phyloP scores from a whole-genome alignment of 257 asterid species.

The Penstemon barbatus region DNA sequence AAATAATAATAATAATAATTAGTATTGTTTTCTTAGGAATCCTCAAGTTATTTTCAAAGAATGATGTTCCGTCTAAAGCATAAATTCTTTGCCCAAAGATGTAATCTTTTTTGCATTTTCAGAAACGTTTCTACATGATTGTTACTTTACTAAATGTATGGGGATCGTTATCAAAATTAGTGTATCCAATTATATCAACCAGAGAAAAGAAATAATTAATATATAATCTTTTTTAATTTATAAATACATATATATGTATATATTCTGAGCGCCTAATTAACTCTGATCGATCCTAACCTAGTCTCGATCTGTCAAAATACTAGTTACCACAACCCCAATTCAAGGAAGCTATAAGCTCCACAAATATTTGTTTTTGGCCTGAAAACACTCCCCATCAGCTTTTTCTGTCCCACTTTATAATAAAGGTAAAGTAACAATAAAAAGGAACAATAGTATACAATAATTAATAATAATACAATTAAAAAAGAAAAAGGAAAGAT shows the following conservation, averaged over 20 bases:
- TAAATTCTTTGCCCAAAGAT: conserved; percentile 19
- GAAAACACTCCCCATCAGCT: conserved; percentile 70
- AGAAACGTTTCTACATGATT: conserved; percentile 14
- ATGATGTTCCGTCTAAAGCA: conserved; percentile 20
- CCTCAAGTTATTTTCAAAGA: conserved; percentile 9
- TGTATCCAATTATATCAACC: conserved; percentile 5
- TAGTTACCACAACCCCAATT: conserved; percentile 48
- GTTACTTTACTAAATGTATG: conserved; percentile 18
- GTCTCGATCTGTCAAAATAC: conserved; percentile 21
- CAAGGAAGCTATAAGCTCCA: conserved; percentile 60
- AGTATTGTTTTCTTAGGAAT: neutral
- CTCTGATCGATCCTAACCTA: conserved; percentile 19
- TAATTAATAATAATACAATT: too few species aligned
- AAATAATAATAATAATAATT: neutral
- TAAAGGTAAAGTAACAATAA: conserved; percentile 64
- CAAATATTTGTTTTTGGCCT: conserved; percentile 54
- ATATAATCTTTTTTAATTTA: neutral
- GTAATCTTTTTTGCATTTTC: conserved; percentile 16
- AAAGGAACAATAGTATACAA: conserved; percentile 5
- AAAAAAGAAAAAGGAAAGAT: conserved; percentile 17
- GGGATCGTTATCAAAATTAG: conserved; percentile 13
- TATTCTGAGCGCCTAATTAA: conserved; percentile 22
- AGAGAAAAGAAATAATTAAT: conserved; percentile 1
- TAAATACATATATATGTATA: neutral
- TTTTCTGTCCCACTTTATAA: conserved; percentile 66